These are phyloP conservation scores for Aspergillus thermomutatus DNA, from an alignment of 2,329 filamentous ascomycete genomes.

Conservation along the genomic window DNA sequence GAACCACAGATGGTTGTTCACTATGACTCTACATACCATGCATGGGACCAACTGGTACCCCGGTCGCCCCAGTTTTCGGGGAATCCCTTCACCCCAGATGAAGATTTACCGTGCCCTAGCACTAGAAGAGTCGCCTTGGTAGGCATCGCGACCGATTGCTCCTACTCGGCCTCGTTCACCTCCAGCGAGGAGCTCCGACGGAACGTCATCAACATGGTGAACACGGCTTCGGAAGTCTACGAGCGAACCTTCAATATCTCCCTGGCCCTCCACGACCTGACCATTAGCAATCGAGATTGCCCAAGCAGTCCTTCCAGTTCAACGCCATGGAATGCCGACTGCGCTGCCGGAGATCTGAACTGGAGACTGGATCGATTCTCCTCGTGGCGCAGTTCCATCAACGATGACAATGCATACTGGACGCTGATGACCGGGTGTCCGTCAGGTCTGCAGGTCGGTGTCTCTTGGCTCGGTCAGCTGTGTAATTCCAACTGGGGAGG, in stretches of 20 bases:
- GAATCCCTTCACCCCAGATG: too few species aligned
- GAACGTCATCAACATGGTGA: conserved; percentile 58
- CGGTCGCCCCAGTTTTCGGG: too few species aligned
- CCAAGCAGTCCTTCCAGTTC: conserved; percentile 62
- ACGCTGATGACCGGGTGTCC: conserved; percentile 77
- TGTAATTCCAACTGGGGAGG: conserved; percentile 45
- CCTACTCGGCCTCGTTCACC: conserved; percentile 70
- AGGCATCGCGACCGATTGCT: conserved; percentile 87
- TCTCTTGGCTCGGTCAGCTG: conserved; percentile 77
- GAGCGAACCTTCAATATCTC: conserved; percentile 91
- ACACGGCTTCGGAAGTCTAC: conserved; percentile 78
- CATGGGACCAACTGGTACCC: not conserved
- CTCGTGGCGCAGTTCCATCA: conserved; percentile 69
- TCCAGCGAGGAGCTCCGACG: conserved; percentile 47
- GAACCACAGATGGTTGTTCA: not conserved
- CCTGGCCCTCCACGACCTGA: conserved; percentile 77
- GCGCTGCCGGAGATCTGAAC: conserved; percentile 15
- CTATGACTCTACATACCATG: too few species aligned
- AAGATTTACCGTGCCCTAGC: conserved; percentile 58
- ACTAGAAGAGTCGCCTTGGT: conserved; percentile 84
- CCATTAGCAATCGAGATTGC: conserved; percentile 69
- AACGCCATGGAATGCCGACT: conserved; percentile 19
- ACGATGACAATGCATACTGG: conserved; percentile 83
- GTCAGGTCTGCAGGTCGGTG: conserved; percentile 76
- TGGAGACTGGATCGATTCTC: conserved; percentile 66